These are phyloP conservation scores for Pythium dissotocum DNA, from an alignment of 352 stramenopile species.

Conservation along the genomic window DNA sequence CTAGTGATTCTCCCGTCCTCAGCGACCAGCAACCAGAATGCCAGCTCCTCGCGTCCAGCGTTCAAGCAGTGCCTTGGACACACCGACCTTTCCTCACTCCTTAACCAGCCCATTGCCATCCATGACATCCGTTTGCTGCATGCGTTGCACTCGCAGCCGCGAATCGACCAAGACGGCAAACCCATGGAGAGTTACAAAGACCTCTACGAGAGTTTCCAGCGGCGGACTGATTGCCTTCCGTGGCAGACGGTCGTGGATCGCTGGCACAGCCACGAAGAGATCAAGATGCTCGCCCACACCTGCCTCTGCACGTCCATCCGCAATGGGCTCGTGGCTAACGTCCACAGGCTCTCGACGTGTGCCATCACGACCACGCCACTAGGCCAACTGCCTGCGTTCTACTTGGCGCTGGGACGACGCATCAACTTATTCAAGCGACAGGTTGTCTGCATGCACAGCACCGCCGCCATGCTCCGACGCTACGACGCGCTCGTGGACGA, in stretches of 20 bases:
- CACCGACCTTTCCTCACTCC: background rate
- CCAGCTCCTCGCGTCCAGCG: too few species aligned
- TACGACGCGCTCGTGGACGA: background rate
- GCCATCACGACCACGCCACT: background rate
- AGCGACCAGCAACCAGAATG: too few species aligned
- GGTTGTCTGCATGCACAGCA: background rate
- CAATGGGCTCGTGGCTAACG: background rate
- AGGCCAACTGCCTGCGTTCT: background rate
- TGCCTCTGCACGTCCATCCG: background rate
- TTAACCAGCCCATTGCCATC: background rate
- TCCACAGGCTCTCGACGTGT: background rate
- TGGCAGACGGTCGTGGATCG: background rate
- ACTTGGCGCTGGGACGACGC: background rate
- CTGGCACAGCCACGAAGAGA: background rate
- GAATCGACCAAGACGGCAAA: background rate
- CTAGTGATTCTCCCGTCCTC: too few species aligned
- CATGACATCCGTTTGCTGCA: background rate
- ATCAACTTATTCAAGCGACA: background rate
- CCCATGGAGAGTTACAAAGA: background rate
- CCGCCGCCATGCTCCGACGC: background rate
- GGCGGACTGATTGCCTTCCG: background rate
- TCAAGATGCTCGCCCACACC: background rate
- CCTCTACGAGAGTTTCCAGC: background rate
- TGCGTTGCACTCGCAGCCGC: background rate
- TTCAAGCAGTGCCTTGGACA: too few species aligned